Evolutionary conservation across 2,329 filamentous ascomycete genomes (phyloP), one percentile per base, ranked within the genome.

Genomic region (Capronia americana): DNA sequence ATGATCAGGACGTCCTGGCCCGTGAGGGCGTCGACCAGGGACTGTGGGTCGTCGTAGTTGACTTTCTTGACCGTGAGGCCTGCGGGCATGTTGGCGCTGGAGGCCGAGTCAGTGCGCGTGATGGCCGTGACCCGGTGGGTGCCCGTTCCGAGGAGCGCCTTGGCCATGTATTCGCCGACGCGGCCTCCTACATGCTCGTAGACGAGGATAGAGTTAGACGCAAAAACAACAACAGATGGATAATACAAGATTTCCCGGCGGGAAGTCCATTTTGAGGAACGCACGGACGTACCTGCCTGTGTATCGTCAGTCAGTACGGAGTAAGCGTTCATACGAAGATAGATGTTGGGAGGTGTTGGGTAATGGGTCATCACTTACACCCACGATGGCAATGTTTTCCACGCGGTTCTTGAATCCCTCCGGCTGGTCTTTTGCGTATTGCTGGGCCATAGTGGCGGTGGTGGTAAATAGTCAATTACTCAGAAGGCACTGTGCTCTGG

Each of bases 1-100:
- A 88, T 87, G 69, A 88, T 78, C 2, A 89, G 77, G 44, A 82
- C 82, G n/a, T 89, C 81, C 66, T 88, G 85, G 64, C 79, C 85
- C 32, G 77, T 72, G 2, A 89, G 80, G 2, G 85, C 86, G 0
- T 74, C 73, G 0, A 85, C 78, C 8, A 89, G 72, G 0, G 82
- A 78, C 5, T 72, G 67, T 3, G 80, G 76, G 20, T 84, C 76
- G 14, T 80, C 71, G 74, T 87, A 87, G 76, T 86, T 54, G 61
- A 73, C 66, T n/a, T 63, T 63, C 53, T 61, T 62, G 41, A 72
- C 59, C 78, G 0, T 69, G 67, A 73, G 82, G 14, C 83, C 84
- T 0, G 76, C 68, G 2, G 85, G 84, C 3, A 86, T 71, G 17
- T n/a, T 7, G 38, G 14, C 2, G 38, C 72, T 76, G 69, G 73